These are phyloP conservation scores for Zygosaccharomyces gambellarensis DNA, from an alignment of 805 yeast species.

Conservation along the genomic window DNA sequence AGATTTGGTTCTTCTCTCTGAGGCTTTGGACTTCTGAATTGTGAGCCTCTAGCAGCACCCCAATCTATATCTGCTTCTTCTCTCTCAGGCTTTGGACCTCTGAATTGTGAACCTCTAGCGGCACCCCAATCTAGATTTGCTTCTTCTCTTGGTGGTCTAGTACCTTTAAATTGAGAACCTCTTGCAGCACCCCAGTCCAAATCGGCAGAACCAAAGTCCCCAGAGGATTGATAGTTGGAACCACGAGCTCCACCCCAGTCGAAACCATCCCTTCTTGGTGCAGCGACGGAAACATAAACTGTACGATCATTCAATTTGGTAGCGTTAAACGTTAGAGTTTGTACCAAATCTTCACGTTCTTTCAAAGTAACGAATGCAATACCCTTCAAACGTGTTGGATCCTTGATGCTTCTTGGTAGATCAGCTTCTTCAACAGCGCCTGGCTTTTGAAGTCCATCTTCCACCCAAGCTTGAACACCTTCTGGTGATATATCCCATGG, in stretches of 20 bases:
- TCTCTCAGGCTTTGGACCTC: slow-evolving; percentile 29
- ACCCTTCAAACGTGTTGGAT: slow-evolving; percentile 70
- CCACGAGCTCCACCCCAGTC: slow-evolving; percentile 45
- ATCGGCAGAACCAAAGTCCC: slow-evolving; percentile 38
- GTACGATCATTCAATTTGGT: slow-evolving; percentile 67
- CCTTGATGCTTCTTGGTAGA: slow-evolving; percentile 62
- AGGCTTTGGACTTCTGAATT: slow-evolving; percentile 33
- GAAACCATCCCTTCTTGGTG: slow-evolving; percentile 46
- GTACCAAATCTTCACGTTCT: slow-evolving; percentile 69
- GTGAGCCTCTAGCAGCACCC: slow-evolving; percentile 36
- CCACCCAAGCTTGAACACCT: slow-evolving; percentile 56
- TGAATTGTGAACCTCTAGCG: slow-evolving; percentile 37
- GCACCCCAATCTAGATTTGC: slow-evolving; percentile 33
- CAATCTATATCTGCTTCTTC: slow-evolving; percentile 35
- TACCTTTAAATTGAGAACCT: slow-evolving; percentile 38
- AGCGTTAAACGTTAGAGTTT: slow-evolving; percentile 67
- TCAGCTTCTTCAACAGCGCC: slow-evolving; percentile 60
- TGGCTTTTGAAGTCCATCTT: slow-evolving; percentile 45
- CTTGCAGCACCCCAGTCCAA: slow-evolving; percentile 52
- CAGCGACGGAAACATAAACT: slow-evolving; percentile 76
- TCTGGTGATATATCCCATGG: slow-evolving; percentile 77
- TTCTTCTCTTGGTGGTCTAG: slow-evolving; percentile 35
- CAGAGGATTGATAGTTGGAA: slow-evolving; percentile 25
- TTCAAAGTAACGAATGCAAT: slow-evolving; percentile 84
- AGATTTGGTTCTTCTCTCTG: slow-evolving; percentile 48